Evolutionary conservation across 495 filamentous ascomycete genomes (phyloP), one percentile per base, ranked within the genome.

Genomic region (Friedmanniomyces simplex): DNA sequence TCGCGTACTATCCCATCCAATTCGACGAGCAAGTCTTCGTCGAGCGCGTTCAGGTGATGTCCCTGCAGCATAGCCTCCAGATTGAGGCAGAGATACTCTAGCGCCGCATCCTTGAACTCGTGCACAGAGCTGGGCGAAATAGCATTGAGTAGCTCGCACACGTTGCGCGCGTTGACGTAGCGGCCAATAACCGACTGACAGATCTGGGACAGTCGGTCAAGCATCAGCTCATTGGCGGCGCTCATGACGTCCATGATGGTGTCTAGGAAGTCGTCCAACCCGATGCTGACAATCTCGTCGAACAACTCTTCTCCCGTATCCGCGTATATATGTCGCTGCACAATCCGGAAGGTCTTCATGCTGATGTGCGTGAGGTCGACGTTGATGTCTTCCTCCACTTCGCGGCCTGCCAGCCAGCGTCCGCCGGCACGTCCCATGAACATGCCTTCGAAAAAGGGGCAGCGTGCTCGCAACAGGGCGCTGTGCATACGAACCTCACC

Each of bases 11-110:
- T 79, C 21, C 76, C 69, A 66, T 95, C 87, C 16, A 98, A 77
- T 55, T 94, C 87, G 7, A 76, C 52, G 30, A 96, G 76, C 43
- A 96, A 68, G 51, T 90, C 82, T n/a, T 84, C 79, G 47, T 96
- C 89, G n/a, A 98, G 78, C 56, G 88, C 86, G 60, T 90, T 84
- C 8, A 98, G 75, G 64, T 76, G 84, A 76, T 87, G 85, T 60
- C 95, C 94, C 65, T 94, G 85, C 39, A 98, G 81, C 77, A 96
- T 84, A 2, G 81, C 82, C 66, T 96, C 91, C 37, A 96, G 74
- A 64, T 94, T 91, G 36, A 95, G 71, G 61, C 89, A 96, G 28
- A 96, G 80, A 68, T 96, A 97, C 70, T 96, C 88, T 58, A 97
- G 68, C 1, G 85, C 86, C 36, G 84, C 86, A 65, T 96, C 79